Evolutionary conservation across 352 stramenopile species (phyloP), one percentile per base, ranked within the genome.

Genomic region (Hyaloperonospora brassicae): DNA sequence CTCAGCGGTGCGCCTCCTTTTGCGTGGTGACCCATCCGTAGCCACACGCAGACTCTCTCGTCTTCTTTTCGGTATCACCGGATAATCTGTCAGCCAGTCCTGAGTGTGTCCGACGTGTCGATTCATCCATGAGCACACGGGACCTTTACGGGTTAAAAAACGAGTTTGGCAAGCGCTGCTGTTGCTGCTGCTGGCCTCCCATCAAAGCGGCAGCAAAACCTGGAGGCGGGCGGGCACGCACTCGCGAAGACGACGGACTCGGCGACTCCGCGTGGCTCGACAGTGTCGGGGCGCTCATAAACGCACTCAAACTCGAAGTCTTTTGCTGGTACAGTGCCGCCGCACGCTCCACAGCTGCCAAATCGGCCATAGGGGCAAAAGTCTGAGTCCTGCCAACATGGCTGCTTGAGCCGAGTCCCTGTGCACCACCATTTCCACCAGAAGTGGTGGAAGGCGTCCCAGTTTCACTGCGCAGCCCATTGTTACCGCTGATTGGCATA

Each of bases 231-330:
- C 66, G 68, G 21, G 62, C 40, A 13, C 64, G 39, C 36, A 69
- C 42, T 46, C 75, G 46, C 17, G 66, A 35, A 31, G 63, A 49
- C 59, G 39, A 69, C 36, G 43, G 63, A 30, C 61, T 61, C 24
- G 60, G 68, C 47, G 43, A 60, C 38, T 62, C 56, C 59, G 5
- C 57, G 47, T 54, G 57, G 21, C 23, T 71, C 31, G 44, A 57
- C 50, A 63, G 51, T 47, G 66, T 64, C 13, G 66, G 59, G 0
- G 61, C 47, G 12, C 50, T 53, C 38, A 92, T 68, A 44, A 92
- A 83, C 2, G 77, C 66, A 31, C 78, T 92, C 54, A 92, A 64
- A 61, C 79, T 92, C 47, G 82, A 92, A 31, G 70, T 67, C 23
- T 76, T 67, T 27, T 86, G 77, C 54, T 86, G 77, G 57, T 90